A percentile compares a stretch with the other conserved stretches of the same genome.
These are phyloP conservation scores for Ophiostoma tasmaniense DNA, from an alignment of 2,329 filamentous ascomycete genomes.

Conservation along the genomic window DNA sequence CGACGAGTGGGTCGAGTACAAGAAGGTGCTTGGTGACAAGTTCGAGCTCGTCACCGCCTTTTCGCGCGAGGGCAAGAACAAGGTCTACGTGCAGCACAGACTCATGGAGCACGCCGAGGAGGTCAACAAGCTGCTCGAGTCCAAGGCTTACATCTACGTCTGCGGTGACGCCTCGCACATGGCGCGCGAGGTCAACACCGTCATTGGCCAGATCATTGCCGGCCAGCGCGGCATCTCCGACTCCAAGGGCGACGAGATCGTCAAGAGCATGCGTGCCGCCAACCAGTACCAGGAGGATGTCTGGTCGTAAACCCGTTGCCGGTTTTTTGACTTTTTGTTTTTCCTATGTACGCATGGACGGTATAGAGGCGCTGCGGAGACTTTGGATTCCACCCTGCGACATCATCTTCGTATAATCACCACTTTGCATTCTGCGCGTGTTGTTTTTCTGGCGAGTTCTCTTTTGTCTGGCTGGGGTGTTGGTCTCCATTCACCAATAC, in stretches of 20 bases:
- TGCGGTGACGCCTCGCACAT: conserved; percentile 97
- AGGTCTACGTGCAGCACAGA: conserved; percentile 94
- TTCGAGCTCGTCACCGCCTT: conserved; percentile 91
- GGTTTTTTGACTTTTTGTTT: neutral
- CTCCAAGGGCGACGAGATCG: conserved; percentile 86
- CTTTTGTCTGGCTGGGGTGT: conserved; percentile 1
- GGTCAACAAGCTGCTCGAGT: conserved; percentile 75
- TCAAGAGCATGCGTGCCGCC: conserved; percentile 90
- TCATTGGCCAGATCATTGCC: conserved; percentile 79
- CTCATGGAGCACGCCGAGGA: conserved; percentile 75
- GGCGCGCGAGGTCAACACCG: conserved; percentile 84
- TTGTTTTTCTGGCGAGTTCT: neutral
- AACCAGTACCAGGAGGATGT: conserved; percentile 93
- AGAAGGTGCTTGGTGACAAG: conserved; percentile 73
- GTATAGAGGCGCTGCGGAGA: neutral
- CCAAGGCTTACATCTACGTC: conserved; percentile 93
- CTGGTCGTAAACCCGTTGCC: conserved; percentile 46
- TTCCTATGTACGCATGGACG: conserved; percentile 6
- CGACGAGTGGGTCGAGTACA: conserved; percentile 86
- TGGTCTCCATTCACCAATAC: neutral
- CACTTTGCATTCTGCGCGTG: neutral
- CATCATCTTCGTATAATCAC: neutral
- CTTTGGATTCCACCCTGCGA: neutral
- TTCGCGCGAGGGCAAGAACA: conserved; percentile 77
- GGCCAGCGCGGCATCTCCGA: conserved; percentile 74